Conservation (phyloP, 1,139 yeast genomes). For the Geotrichum candidum region DNA sequence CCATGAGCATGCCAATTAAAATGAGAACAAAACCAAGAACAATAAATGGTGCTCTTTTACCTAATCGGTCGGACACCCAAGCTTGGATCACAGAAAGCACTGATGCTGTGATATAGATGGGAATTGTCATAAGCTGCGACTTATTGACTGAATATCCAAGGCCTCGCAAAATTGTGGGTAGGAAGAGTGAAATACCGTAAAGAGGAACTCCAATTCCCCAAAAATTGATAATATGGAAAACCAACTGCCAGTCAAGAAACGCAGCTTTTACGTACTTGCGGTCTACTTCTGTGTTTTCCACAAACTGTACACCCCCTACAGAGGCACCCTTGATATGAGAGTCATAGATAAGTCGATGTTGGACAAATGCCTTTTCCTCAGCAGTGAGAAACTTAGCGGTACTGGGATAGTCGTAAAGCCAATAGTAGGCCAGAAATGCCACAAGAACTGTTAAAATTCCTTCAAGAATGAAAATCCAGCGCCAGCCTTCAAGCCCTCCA, state of each 20-base stretch:
- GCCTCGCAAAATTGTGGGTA: constrained; percentile 34
- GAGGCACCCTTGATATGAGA: constrained; percentile 2
- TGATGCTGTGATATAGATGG: constrained; percentile 36
- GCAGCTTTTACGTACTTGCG: constrained; percentile 28
- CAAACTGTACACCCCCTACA: constrained; percentile 1
- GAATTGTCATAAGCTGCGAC: constrained; percentile 34
- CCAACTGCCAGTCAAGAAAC: constrained; percentile 32
- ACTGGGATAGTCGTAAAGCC: constrained; percentile 48
- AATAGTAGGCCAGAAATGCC: constrained; percentile 32
- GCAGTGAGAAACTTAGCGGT: constrained; percentile 44
- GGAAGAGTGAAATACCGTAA: constrained; percentile 29
- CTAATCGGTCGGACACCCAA: constrained; percentile 30
- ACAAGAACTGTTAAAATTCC: constrained; percentile 31
- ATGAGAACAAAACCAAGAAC: constrained; percentile 28
- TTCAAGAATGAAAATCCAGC: constrained; percentile 15
- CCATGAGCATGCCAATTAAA: constrained; percentile 35
- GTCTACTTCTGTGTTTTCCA: constrained; percentile 8
- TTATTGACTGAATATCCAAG: constrained; percentile 30
- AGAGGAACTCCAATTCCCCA: constrained; percentile 24
- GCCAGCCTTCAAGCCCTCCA: constrained; percentile 15
- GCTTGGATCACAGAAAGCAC: constrained; percentile 33
- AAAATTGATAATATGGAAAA: constrained; percentile 22
- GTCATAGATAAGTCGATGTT: constrained; percentile 39
- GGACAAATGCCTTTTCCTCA: constrained; percentile 45
- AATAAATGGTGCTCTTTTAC: constrained; percentile 36